These are phyloP conservation scores for Anthostomella pinea DNA, from an alignment of 2,329 filamentous ascomycete genomes.

Conservation along the genomic window DNA sequence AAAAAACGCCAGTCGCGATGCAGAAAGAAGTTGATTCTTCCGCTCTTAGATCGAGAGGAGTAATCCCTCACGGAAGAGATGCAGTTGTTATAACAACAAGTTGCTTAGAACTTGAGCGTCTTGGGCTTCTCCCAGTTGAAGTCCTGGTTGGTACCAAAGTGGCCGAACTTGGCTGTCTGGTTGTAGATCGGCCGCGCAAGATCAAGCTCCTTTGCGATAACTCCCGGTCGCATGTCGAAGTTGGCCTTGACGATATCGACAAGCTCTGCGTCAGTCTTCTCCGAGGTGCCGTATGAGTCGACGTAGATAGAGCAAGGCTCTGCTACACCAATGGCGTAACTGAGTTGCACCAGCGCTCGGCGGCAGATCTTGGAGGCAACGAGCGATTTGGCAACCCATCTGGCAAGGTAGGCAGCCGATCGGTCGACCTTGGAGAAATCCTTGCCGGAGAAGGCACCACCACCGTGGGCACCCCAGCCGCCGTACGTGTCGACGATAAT, in stretches of 20 bases:
- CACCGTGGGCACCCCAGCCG: slow-evolving; percentile 99
- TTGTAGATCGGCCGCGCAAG: slow-evolving; percentile 95
- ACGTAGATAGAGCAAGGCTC: slow-evolving; percentile 98
- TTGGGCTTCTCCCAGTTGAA: slow-evolving; percentile 99
- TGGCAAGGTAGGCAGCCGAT: slow-evolving; percentile 93
- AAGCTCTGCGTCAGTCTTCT: slow-evolving; percentile 85
- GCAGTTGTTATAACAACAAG: slow-evolving; percentile 28
- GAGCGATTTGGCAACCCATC: slow-evolving; percentile 99
- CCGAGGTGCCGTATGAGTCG: slow-evolving; percentile 93
- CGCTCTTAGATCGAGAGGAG: slow-evolving; percentile 29
- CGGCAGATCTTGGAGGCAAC: slow-evolving; percentile 85
- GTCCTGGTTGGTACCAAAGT: slow-evolving; percentile 94
- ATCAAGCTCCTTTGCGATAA: slow-evolving; percentile 96
- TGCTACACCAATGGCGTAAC: slow-evolving; percentile 97
- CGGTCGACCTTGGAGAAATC: slow-evolving; percentile 99
- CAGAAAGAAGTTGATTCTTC: slow-evolving; percentile 40
- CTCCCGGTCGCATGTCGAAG: slow-evolving; percentile 97
- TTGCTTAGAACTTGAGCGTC: slow-evolving; percentile 78
- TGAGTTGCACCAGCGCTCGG: slow-evolving; percentile 93
- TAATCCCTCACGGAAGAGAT: slow-evolving; percentile 26
- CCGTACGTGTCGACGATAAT: slow-evolving; percentile 99
- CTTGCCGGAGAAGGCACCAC: slow-evolving; percentile 99
- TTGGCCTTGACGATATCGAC: slow-evolving; percentile 92
- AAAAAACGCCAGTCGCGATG: slow-evolving; percentile 37
- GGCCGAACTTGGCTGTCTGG: slow-evolving; percentile 98